phyloP scores from a whole-genome alignment of 2,329 filamentous ascomycete genomes.

The Aureobasidium sp. region DNA sequence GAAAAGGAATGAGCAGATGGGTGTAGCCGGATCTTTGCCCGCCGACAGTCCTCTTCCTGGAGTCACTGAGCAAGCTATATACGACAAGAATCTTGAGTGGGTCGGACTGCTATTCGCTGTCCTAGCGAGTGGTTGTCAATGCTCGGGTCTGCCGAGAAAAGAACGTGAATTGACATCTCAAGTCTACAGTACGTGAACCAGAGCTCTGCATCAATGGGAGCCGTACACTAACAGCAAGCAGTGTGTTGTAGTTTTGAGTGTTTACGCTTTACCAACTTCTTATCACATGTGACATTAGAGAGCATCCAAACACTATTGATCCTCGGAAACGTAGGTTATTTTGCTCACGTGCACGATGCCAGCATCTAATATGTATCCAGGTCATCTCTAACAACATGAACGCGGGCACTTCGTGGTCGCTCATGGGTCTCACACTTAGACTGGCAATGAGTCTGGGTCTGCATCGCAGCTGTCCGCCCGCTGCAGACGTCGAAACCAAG shows the following conservation, averaged over 20 bases:
- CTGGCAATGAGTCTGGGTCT: conserved; percentile 55
- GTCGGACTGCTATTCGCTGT: conserved; percentile 55
- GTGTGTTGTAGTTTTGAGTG: conserved; percentile 61
- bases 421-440: conserved; percentile 54
- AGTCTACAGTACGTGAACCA: conserved; percentile 47
- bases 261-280: conserved; percentile 56
- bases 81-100: conserved; percentile 52
- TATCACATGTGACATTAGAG: conserved; percentile 55
- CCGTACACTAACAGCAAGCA: conserved; percentile 28
- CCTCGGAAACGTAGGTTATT: conserved; percentile 46
- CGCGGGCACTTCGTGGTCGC: conserved; percentile 55
- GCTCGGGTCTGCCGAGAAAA: conserved; percentile 50
- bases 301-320: conserved; percentile 56
- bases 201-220: no score
- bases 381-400: conserved; percentile 58
- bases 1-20: conserved; percentile 40
- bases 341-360: background rate
- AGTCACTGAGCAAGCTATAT: conserved; percentile 49
- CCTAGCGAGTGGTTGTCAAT: conserved; percentile 57
- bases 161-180: conserved; percentile 57
- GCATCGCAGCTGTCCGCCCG: conserved; percentile 51
- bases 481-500: conserved; percentile 41
- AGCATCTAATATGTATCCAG: background rate
- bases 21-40: conserved; percentile 5
- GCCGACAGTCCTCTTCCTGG: conserved; percentile 29